These are phyloP conservation scores for Udeniomyces megalosporus DNA, from an alignment of 768 basidiomycete genomes.

Conservation along the genomic window DNA sequence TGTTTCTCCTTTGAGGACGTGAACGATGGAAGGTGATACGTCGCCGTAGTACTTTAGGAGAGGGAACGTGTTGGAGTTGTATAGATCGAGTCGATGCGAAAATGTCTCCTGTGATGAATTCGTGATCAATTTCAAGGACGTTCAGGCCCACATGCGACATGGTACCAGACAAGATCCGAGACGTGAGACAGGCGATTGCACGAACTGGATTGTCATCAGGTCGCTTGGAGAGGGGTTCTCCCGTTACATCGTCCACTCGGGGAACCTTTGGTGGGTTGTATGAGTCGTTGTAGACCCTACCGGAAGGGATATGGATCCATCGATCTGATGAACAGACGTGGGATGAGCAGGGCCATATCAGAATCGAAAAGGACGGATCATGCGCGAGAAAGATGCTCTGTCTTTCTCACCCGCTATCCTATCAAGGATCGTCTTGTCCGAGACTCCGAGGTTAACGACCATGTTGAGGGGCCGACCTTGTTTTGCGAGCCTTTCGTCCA, in stretches of 20 bases:
- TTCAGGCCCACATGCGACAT: not conserved
- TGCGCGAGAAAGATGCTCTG: not conserved
- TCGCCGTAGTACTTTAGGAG: conserved; percentile 48
- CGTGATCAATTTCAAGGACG: no score
- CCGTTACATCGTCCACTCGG: conserved; percentile 71
- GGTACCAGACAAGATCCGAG: not conserved
- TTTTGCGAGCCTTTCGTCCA: conserved; percentile 49
- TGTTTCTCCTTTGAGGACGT: conserved; percentile 51
- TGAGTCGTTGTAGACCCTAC: conserved; percentile 74
- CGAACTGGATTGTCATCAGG: conserved; percentile 78
- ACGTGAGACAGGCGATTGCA: conserved; percentile 6
- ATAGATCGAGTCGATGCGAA: conserved; percentile 53
- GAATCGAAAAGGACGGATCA: not conserved
- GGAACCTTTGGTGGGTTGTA: conserved; percentile 69
- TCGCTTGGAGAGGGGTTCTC: conserved; percentile 69
- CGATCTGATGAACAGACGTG: conserved; percentile 39
- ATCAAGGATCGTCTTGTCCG: conserved; percentile 65
- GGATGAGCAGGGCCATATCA: not conserved
- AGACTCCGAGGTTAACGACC: conserved; percentile 73
- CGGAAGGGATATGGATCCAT: conserved; percentile 74
- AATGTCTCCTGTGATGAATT: conserved; percentile 47
- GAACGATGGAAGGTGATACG: conserved; percentile 32
- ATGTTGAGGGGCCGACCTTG: conserved; percentile 44
- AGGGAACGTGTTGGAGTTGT: conserved; percentile 65
- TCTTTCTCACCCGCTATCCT: conserved; percentile 45